These are phyloP conservation scores for Tuber umbilicatum DNA, from an alignment of 495 filamentous ascomycete species.

Conservation along the genomic window DNA sequence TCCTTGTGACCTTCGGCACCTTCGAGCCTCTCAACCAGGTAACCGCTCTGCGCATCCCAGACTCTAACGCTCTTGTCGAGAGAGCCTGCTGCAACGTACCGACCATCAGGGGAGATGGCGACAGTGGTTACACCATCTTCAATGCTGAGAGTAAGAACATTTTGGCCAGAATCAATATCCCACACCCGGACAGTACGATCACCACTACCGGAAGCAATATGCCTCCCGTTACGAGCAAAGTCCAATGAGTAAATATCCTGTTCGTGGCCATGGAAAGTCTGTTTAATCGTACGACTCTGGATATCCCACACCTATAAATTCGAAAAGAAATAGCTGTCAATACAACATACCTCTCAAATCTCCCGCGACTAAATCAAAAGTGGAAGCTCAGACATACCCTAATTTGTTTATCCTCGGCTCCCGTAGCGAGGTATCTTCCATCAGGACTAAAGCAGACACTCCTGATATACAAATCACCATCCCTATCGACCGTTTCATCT, in stretches of 20 bases:
- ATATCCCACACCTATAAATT: conserved; percentile 82
- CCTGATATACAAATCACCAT: conserved; percentile 80
- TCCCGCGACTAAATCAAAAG: conserved; percentile 6
- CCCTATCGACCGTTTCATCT: conserved; percentile 75
- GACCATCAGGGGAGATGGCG: conserved; percentile 81
- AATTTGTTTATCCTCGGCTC: conserved; percentile 87
- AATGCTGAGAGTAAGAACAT: conserved; percentile 70
- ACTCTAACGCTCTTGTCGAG: conserved; percentile 86
- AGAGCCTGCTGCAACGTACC: conserved; percentile 79
- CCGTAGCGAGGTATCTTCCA: conserved; percentile 79
- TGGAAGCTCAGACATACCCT: conserved; percentile 53
- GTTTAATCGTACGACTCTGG: conserved; percentile 61
- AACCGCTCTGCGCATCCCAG: conserved; percentile 77
- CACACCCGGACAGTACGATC: conserved; percentile 83
- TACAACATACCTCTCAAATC: conserved; percentile 17
- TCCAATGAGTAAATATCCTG: conserved; percentile 93
- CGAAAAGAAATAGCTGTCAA: conserved; percentile 8
- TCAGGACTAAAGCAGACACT: conserved; percentile 92
- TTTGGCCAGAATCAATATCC: conserved; percentile 71
- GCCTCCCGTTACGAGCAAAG: conserved; percentile 77
- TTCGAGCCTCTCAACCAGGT: conserved; percentile 74
- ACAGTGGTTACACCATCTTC: conserved; percentile 89
- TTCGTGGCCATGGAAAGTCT: conserved; percentile 78
- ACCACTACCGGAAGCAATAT: conserved; percentile 81
- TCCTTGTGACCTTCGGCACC: conserved; percentile 83